These are phyloP conservation scores for Polyporus arcularius DNA, from an alignment of 768 basidiomycete species.

Conservation along the genomic window DNA sequence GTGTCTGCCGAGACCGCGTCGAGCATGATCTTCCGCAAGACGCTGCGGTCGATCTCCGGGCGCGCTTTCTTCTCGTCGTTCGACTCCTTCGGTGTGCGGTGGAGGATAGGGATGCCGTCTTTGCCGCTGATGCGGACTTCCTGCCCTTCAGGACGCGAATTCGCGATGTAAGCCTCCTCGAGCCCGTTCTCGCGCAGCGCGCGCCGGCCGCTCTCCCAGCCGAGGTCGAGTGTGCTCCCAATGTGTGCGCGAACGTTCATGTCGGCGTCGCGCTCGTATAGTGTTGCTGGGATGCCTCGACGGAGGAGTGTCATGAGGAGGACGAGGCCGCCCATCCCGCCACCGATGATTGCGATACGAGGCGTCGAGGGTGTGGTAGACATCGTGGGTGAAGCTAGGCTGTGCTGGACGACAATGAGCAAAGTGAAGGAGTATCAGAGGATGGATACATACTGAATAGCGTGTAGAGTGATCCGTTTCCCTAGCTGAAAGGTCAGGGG, in stretches of 20 bases:
- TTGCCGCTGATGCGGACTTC: background rate
- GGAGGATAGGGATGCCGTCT: background rate
- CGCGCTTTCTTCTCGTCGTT: background rate
- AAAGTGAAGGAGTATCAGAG: too few species aligned
- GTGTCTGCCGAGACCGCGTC: background rate
- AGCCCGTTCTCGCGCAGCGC: background rate
- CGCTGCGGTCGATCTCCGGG: background rate
- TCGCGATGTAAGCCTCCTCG: background rate
- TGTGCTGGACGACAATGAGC: too few species aligned
- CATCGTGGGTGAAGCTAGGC: background rate
- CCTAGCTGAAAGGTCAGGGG: too few species aligned
- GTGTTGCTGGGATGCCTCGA: background rate
- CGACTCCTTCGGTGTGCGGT: background rate
- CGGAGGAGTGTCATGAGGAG: background rate
- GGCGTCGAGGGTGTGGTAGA: background rate
- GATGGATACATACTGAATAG: too few species aligned
- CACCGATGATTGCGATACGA: slow-evolving; percentile 7
- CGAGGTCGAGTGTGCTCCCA: background rate
- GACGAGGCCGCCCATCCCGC: slow-evolving; percentile 1
- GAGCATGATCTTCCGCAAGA: background rate
- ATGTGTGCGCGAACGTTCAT: background rate
- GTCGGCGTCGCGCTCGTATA: background rate
- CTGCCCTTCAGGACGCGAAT: background rate
- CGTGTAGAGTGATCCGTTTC: too few species aligned
- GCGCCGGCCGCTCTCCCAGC: background rate